These are phyloP conservation scores for Insectozyma bohioensis DNA, from an alignment of 1,139 yeast genomes.

Conservation along the genomic window DNA sequence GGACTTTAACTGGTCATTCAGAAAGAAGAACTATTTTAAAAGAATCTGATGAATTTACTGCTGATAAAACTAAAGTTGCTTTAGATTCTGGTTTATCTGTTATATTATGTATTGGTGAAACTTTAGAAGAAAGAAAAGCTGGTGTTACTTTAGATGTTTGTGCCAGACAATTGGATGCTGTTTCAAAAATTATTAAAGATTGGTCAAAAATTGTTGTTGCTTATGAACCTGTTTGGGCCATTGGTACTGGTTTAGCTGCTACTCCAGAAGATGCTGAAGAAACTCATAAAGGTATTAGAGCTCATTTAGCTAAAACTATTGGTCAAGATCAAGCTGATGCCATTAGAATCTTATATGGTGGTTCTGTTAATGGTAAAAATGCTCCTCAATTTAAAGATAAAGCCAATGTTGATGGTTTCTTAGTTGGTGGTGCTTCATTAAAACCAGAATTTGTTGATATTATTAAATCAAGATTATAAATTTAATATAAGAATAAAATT, in stretches of 20 bases:
- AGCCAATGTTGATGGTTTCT: conserved; percentile 95
- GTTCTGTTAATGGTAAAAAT: conserved; percentile 96
- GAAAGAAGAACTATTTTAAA: conserved; percentile 95
- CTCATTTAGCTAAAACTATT: conserved; percentile 71
- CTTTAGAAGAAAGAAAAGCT: conserved; percentile 90
- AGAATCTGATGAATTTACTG: conserved; percentile 89
- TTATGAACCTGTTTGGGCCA: conserved; percentile 99
- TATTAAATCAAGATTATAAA: conserved; percentile 83
- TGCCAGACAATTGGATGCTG: conserved; percentile 90
- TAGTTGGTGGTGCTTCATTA: conserved; percentile 99
- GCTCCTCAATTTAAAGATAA: conserved; percentile 89
- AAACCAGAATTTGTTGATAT: conserved; percentile 97
- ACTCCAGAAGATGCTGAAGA: conserved; percentile 97
- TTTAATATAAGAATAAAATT: conserved; percentile 4
- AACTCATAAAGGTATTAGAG: conserved; percentile 88
- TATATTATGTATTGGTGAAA: conserved; percentile 96
- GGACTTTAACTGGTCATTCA: conserved; percentile 98
- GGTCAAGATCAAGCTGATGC: conserved; percentile 75
- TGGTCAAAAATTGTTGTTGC: conserved; percentile 95
- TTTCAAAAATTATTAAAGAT: conserved; percentile 76
- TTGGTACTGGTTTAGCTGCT: conserved; percentile 99
- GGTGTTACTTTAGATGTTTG: conserved; percentile 84
- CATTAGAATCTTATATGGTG: conserved; percentile 95
- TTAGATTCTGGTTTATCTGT: conserved; percentile 85
- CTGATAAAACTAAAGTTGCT: conserved; percentile 94